A percentile compares a stretch with the other conserved stretches of the same genome.
Conservation (phyloP, 768 basidiomycete species). For the Podaxis pistillaris region DNA sequence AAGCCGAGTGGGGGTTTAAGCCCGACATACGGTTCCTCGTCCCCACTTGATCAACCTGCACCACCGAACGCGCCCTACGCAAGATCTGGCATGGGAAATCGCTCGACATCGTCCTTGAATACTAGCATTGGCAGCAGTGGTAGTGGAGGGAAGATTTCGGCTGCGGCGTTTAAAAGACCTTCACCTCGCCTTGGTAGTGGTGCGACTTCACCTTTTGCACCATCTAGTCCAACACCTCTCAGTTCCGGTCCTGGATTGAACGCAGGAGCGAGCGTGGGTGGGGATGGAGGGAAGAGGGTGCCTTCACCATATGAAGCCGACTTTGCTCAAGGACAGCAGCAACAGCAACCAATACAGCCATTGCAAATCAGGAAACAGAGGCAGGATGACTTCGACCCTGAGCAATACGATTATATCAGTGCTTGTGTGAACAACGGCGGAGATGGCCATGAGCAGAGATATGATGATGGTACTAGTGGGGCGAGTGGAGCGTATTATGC, state of each 20-base stretch:
- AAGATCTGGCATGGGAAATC: slow-evolving; percentile 2
- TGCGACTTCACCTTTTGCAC: slow-evolving; percentile 13
- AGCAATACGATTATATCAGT: slow-evolving; percentile 56
- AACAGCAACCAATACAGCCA: slow-evolving; percentile 8
- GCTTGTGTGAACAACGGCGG: slow-evolving; percentile 43
- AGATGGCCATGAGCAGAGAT: slow-evolving; percentile 17
- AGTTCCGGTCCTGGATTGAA: background rate
- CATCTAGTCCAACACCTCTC: background rate
- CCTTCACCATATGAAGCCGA: background rate
- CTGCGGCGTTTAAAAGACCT: slow-evolving; percentile 70
- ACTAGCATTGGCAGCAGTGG: slow-evolving; percentile 23
- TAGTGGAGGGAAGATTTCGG: slow-evolving; percentile 63
- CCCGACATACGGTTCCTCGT: background rate
- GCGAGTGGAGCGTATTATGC: slow-evolving; percentile 17
- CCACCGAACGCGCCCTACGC: slow-evolving; percentile 17
- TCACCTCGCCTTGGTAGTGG: slow-evolving; percentile 30
- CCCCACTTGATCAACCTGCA: background rate
- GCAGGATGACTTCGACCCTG: slow-evolving; percentile 35
- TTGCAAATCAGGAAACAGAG: slow-evolving; percentile 6
- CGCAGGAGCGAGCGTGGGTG: no score
- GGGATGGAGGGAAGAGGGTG: background rate
- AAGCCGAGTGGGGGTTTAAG: background rate
- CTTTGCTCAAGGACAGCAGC: slow-evolving; percentile 14
- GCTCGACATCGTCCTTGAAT: slow-evolving; percentile 15
- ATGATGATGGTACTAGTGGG: slow-evolving; percentile 2